phyloP scores from a whole-genome alignment of 192 early-diverging fungal genomes.

The Coemansia sp. region DNA sequence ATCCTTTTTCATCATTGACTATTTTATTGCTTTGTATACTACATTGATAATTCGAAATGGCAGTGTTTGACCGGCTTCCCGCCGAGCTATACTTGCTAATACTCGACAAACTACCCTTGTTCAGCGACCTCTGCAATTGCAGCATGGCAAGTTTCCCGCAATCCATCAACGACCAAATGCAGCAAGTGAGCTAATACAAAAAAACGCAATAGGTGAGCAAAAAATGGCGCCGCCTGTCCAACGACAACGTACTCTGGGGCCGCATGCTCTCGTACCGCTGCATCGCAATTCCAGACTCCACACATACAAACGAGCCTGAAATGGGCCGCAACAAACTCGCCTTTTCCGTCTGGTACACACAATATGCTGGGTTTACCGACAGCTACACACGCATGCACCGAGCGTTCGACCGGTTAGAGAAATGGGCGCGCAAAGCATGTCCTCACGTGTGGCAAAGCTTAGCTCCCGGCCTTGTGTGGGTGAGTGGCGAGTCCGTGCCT shows the following conservation, averaged over 20 bases:
- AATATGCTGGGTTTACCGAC: conserved; percentile 31
- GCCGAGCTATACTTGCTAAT: conserved; percentile 29
- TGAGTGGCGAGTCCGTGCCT: conserved; percentile 29
- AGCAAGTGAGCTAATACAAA: not conserved
- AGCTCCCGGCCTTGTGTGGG: conserved; percentile 41
- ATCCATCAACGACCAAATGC: not conserved
- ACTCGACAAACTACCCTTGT: conserved; percentile 18
- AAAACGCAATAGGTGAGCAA: conserved; percentile 14
- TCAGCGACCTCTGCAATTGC: conserved; percentile 31
- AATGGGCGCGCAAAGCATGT: conserved; percentile 22
- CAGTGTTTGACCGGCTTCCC: conserved; percentile 9
- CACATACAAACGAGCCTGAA: not conserved
- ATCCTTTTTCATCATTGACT: not conserved
- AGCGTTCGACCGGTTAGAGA: conserved; percentile 20
- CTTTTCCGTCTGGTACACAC: conserved; percentile 25
- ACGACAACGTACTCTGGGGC: conserved; percentile 29
- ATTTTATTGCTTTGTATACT: not conserved
- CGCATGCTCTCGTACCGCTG: conserved; percentile 11
- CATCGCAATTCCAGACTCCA: conserved; percentile 6
- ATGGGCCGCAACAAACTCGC: conserved; percentile 20
- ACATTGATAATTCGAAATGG: not conserved
- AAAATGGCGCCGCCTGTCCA: conserved; percentile 19
- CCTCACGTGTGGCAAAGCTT: conserved; percentile 26
- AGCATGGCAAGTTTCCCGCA: conserved; percentile 16
- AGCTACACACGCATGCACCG: conserved; percentile 47